Evolutionary conservation across 306 rosid species (phyloP).

Genomic region (Phaseolus lunatus): DNA sequence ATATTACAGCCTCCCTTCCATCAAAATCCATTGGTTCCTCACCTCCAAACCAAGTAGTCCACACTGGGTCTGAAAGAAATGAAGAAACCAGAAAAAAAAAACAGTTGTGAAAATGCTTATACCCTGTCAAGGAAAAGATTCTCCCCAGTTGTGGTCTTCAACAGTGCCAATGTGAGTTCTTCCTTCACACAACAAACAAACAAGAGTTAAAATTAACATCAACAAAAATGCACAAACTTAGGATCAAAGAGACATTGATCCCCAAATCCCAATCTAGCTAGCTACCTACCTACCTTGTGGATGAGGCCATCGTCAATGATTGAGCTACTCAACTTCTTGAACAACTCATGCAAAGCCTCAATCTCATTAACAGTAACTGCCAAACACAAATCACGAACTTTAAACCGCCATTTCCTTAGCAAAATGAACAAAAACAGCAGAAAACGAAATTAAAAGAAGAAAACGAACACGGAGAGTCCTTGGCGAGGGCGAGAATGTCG

Average conservation of each 20-base stretch:
- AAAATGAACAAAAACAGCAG: neutral
- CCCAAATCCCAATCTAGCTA: constrained; percentile 33
- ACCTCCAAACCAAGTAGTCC: neutral
- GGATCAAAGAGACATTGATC: neutral
- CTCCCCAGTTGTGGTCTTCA: constrained; percentile 54
- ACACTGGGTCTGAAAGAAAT: neutral
- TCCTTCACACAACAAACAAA: constrained; percentile 61
- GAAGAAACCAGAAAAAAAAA: neutral
- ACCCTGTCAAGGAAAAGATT: constrained; percentile 82
- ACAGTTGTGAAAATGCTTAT: constrained; percentile 1
- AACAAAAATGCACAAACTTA: neutral
- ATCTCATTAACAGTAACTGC: constrained; percentile 76
- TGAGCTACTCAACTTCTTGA: constrained; percentile 71
- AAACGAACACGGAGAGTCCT: constrained; percentile 62
- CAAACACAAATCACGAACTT: constrained; percentile 5
- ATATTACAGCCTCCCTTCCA: neutral
- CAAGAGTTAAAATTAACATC: constrained; percentile 6
- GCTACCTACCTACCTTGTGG: constrained; percentile 60
- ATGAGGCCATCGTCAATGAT: constrained; percentile 71
- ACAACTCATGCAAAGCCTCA: constrained; percentile 74
- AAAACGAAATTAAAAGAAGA: neutral
- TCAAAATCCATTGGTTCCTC: neutral
- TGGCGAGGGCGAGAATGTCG: constrained; percentile 62
- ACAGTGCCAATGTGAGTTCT: constrained; percentile 70
- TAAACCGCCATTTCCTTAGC: neutral